A percentile compares a stretch with the other conserved stretches of the same genome.
phyloP scores from a whole-genome alignment of 2,329 filamentous ascomycete species.

The Cercospora janseana region DNA sequence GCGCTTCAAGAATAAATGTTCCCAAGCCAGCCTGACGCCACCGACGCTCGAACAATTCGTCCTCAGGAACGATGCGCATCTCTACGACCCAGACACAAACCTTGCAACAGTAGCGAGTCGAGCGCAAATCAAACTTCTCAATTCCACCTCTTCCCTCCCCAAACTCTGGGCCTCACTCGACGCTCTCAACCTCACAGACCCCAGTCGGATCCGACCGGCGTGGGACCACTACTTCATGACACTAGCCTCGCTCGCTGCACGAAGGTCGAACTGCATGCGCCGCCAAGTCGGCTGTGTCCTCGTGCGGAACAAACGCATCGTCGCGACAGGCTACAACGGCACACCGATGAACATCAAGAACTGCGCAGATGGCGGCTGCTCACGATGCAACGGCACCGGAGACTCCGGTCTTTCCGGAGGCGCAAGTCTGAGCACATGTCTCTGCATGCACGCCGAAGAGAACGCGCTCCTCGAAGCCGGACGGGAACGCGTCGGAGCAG shows the following conservation, averaged over 20 bases:
- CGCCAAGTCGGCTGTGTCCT: slow-evolving; percentile 91
- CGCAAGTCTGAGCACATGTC: slow-evolving; percentile 74
- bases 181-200: slow-evolving; percentile 72
- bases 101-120: slow-evolving; percentile 75
- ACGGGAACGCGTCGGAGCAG: slow-evolving; percentile 79
- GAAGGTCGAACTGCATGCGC: slow-evolving; percentile 97
- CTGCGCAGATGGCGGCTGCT: slow-evolving; percentile 88
- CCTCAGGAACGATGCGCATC: slow-evolving; percentile 66
- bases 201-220: slow-evolving; percentile 75
- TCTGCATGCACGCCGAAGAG: slow-evolving; percentile 97
- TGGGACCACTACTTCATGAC: slow-evolving; percentile 99
- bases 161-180: slow-evolving; percentile 71
- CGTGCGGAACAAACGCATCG: slow-evolving; percentile 79
- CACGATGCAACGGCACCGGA: slow-evolving; percentile 68
- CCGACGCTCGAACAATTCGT: slow-evolving; percentile 60
- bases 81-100: slow-evolving; percentile 65
- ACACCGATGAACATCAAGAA: slow-evolving; percentile 87
- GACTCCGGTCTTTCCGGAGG: slow-evolving; percentile 59
- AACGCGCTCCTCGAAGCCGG: slow-evolving; percentile 95
- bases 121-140: slow-evolving; percentile 81
- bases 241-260: slow-evolving; percentile 84
- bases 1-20: slow-evolving; percentile 65
- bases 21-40: slow-evolving; percentile 43
- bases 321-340: slow-evolving; percentile 95
- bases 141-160: slow-evolving; percentile 70